These are phyloP conservation scores for Aureobasidium leucospermi DNA, from an alignment of 2,329 filamentous ascomycete genomes.

Conservation along the genomic window DNA sequence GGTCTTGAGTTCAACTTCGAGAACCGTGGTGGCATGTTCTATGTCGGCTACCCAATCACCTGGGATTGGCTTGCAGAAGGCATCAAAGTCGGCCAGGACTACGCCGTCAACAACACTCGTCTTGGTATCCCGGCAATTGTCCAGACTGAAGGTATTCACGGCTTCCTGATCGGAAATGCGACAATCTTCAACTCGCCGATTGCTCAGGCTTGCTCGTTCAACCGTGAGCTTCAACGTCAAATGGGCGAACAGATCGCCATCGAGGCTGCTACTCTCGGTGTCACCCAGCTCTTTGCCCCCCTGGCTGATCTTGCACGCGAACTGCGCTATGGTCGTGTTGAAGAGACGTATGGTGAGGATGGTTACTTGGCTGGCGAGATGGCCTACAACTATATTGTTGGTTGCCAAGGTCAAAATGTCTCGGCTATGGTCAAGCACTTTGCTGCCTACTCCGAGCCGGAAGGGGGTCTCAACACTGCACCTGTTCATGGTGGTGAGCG, in stretches of 20 bases:
- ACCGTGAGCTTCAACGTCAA: slow-evolving; percentile 55
- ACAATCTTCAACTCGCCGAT: slow-evolving; percentile 77
- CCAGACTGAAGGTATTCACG: slow-evolving; percentile 69
- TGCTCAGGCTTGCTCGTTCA: slow-evolving; percentile 63
- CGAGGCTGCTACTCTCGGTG: slow-evolving; percentile 59
- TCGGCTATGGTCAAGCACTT: slow-evolving; percentile 71
- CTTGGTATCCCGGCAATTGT: slow-evolving; percentile 66
- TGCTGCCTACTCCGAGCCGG: slow-evolving; percentile 59
- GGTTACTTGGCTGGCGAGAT: slow-evolving; percentile 61
- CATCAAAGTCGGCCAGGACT: slow-evolving; percentile 60
- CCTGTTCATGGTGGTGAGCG: slow-evolving; percentile 50
- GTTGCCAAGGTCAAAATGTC: slow-evolving; percentile 58
- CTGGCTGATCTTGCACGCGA: slow-evolving; percentile 65
- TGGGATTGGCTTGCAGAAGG: slow-evolving; percentile 57
- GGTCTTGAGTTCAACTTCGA: slow-evolving; percentile 62
- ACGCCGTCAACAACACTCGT: slow-evolving; percentile 58
- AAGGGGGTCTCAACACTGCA: slow-evolving; percentile 65
- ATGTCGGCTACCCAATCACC: slow-evolving; percentile 60
- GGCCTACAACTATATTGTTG: slow-evolving; percentile 52
- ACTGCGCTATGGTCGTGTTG: slow-evolving; percentile 63
- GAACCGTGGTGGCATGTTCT: slow-evolving; percentile 60
- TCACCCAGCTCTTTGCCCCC: slow-evolving; percentile 67
- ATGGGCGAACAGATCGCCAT: slow-evolving; percentile 61
- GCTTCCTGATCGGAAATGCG: slow-evolving; percentile 62
- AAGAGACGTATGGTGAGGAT: slow-evolving; percentile 68